These are phyloP conservation scores for Solanum phureja DNA, from an alignment of 257 asterid genomes.

Conservation along the genomic window DNA sequence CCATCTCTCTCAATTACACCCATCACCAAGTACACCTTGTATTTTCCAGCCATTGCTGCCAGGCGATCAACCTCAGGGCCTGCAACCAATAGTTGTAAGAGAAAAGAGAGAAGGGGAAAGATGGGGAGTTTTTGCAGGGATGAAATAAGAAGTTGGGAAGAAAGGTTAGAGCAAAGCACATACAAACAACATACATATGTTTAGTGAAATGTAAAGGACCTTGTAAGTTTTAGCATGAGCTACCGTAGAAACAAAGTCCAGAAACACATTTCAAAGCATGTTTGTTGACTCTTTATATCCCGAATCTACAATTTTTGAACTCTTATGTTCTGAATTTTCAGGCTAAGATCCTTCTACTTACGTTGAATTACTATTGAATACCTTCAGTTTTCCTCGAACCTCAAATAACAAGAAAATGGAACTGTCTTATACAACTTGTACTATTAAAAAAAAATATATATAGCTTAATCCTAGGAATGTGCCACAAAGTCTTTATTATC, in stretches of 20 bases:
- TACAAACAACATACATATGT: not conserved
- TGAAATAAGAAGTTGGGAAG: not conserved
- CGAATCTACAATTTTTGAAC: not conserved
- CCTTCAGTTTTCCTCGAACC: not conserved
- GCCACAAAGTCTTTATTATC: not conserved
- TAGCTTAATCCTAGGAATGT: not conserved
- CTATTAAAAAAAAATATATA: not conserved
- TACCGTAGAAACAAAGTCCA: not conserved
- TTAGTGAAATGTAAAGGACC: not conserved
- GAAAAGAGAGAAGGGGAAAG: not conserved
- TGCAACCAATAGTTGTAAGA: slow-evolving; percentile 10
- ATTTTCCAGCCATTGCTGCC: slow-evolving; percentile 95
- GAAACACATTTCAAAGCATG: not conserved
- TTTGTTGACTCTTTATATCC: not conserved
- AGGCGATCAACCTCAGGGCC: slow-evolving; percentile 93
- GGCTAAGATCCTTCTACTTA: not conserved
- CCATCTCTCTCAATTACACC: slow-evolving; percentile 93
- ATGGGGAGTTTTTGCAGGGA: not conserved
- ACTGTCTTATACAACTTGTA: not conserved
- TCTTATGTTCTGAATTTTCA: not conserved
- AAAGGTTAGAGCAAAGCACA: not conserved
- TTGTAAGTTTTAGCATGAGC: not conserved
- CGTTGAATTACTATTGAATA: not conserved
- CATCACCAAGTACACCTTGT: slow-evolving; percentile 81
- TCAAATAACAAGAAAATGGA: not conserved